Base-by-base conservation (phyloP, 2,329 filamentous ascomycete species). In the Fusarium poae region DNA sequence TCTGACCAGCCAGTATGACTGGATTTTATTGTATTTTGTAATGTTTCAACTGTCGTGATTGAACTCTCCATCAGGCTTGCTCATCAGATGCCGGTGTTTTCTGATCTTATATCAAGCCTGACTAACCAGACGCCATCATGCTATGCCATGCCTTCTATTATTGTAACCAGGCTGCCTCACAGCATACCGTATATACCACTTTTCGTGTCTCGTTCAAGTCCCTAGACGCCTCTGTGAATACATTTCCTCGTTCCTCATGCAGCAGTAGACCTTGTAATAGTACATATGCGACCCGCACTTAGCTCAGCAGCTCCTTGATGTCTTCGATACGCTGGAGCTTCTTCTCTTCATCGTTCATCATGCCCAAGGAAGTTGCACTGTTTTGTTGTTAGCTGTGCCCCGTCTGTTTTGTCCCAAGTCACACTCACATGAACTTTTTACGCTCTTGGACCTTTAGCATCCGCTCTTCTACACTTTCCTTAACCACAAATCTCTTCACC, bases 301-400 rank as follows among this genome's bases (percentile, higher is more conserved):
- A 88, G 74, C 91, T 93, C 48, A 99, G 85, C 71, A 99, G 82
- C 79, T 97, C 92, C 79, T 91, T 95, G 70, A 98, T 94, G 80
- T 99, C 96, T 78, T 97, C 95, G 67, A 98, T 94, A 39, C 93
- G 85, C 78, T 96, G 92, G 65, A 93, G 83, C 77, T 90, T 93
- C 86, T 96, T 97, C 79, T 97, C 94, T 68, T 97, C 94, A 65
- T 97, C 94, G 56, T 86, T 91, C 88, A 97, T 97, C 89, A 99
- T 95, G 2, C 96, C 96, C 34, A 99, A 82, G 0, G 92, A 96
- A 18, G 92, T 94, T n/a, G 96, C 96, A 81, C 94, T 97, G 61
- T 49, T 23, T 30, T 25, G 44, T 43, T 37, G 55, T 64, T 61
- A 63, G 70, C 77, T 40, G 46, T 42, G 18, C 35, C 7, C 35